phyloP scores from a whole-genome alignment of 1,284 basidiomycete genomes.

The Coniferiporia sulphurascens region DNA sequence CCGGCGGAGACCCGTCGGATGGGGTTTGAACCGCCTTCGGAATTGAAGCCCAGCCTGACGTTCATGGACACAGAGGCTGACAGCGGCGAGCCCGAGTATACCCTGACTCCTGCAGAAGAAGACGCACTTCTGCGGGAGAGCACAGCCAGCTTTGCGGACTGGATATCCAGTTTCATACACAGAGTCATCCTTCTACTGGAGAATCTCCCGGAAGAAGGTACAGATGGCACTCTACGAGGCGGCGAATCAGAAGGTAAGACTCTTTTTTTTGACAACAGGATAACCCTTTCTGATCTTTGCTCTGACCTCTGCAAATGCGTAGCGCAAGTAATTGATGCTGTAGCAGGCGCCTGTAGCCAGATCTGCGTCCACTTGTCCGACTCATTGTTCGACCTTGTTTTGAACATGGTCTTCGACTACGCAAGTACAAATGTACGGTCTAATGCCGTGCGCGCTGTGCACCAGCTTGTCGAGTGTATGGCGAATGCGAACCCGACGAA shows the following conservation, averaged over 20 bases:
- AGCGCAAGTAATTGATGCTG: conserved; percentile 69
- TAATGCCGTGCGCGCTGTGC: conserved; percentile 84
- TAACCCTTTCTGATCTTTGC: no score
- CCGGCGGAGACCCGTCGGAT: conserved; percentile 11
- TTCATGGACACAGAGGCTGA: conserved; percentile 10
- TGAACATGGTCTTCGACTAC: conserved; percentile 79
- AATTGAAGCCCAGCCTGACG: conserved; percentile 1
- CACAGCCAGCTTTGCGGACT: conserved; percentile 67
- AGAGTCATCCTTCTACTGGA: conserved; percentile 81
- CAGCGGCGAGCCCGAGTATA: conserved; percentile 31
- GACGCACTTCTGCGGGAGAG: conserved; percentile 58
- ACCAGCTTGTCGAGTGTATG: conserved; percentile 83
- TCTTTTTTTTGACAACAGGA: neutral
- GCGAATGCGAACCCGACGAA: conserved; percentile 77
- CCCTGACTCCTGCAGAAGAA: conserved; percentile 50
- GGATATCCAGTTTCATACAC: conserved; percentile 81
- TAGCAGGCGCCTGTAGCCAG: conserved; percentile 62
- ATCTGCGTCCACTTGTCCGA: conserved; percentile 84
- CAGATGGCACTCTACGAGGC: conserved; percentile 48
- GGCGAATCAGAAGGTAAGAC: conserved; percentile 53
- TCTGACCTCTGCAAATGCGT: conserved; percentile 4
- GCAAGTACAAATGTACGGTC: conserved; percentile 74
- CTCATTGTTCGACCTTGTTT: conserved; percentile 74
- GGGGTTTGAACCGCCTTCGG: conserved; percentile 13
- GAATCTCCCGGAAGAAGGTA: conserved; percentile 82